Evolutionary conservation across 306 rosid species (phyloP).

Genomic region (Casuarina equisetifolia): DNA sequence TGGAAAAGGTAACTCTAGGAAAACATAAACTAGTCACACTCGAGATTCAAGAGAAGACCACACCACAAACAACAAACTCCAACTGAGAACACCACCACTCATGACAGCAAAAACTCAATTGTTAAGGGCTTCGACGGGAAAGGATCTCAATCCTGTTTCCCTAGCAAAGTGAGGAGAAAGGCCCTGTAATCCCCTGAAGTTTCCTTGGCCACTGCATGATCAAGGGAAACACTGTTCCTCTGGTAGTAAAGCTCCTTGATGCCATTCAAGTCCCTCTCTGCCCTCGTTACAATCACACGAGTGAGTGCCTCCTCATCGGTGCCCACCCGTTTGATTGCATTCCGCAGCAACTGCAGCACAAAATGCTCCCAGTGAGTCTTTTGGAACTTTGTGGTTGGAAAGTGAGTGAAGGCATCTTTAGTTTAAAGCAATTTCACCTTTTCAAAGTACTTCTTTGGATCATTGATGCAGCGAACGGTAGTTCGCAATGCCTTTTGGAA

Average conservation of each 20-base stretch:
- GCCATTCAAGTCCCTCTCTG: slow-evolving; percentile 70
- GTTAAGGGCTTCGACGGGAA: background rate
- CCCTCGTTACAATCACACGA: slow-evolving; percentile 72
- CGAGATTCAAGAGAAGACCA: background rate
- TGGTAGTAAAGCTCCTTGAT: slow-evolving; percentile 70
- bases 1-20: background rate
- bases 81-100: background rate
- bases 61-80: background rate
- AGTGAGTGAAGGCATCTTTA: background rate
- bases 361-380: background rate
- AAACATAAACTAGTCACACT: background rate
- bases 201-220: slow-evolving; percentile 65
- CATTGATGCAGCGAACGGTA: slow-evolving; percentile 52
- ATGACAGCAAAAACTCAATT: no score
- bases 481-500: slow-evolving; percentile 56
- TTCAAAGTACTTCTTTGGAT: slow-evolving; percentile 68
- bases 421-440: slow-evolving; percentile 42
- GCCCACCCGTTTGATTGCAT: slow-evolving; percentile 55
- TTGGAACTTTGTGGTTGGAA: background rate
- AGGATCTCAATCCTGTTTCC: slow-evolving; percentile 40
- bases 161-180: slow-evolving; percentile 70
- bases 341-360: slow-evolving; percentile 47
- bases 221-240: slow-evolving; percentile 75
- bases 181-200: slow-evolving; percentile 66
- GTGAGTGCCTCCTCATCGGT: slow-evolving; percentile 78